These are phyloP conservation scores for Ascocoryne sarcoides DNA, from an alignment of 2,329 filamentous ascomycete species.

Conservation along the genomic window DNA sequence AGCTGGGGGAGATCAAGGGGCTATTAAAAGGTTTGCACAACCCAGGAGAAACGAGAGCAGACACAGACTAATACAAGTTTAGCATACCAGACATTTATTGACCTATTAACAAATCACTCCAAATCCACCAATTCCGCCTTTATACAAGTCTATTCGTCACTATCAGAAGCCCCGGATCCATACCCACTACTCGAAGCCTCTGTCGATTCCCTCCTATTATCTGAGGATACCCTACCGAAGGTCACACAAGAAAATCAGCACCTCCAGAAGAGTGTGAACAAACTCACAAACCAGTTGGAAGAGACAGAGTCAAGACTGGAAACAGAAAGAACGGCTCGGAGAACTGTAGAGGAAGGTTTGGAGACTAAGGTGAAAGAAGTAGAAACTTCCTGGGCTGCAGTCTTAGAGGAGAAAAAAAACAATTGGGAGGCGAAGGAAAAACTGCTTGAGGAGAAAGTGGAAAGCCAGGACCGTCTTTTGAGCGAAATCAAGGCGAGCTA, in stretches of 20 bases:
- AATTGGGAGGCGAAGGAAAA: constrained; percentile 96
- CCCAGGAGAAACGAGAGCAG: neutral
- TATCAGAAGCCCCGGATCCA: constrained; percentile 93
- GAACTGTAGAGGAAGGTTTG: constrained; percentile 66
- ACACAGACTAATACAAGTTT: neutral
- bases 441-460: constrained; percentile 82
- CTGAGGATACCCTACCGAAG: constrained; percentile 86
- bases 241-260: constrained; percentile 82
- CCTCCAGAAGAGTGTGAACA: constrained; percentile 68
- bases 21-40: constrained; percentile 64
- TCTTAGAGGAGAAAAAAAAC: constrained; percentile 85
- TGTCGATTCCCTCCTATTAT: constrained; percentile 84
- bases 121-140: constrained; percentile 92
- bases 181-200: constrained; percentile 95
- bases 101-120: constrained; percentile 89
- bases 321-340: constrained; percentile 62
- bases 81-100: constrained; percentile 97
- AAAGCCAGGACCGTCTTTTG: constrained; percentile 83
- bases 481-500: constrained; percentile 96
- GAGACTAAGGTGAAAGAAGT: constrained; percentile 81
- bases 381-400: constrained; percentile 80
- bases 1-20: constrained; percentile 80
- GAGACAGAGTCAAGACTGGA: constrained; percentile 75
- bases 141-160: constrained; percentile 80
- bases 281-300: constrained; percentile 72